Conservation (phyloP, 148 eudicot genomes). For the Rhododendron ovatum region DNA sequence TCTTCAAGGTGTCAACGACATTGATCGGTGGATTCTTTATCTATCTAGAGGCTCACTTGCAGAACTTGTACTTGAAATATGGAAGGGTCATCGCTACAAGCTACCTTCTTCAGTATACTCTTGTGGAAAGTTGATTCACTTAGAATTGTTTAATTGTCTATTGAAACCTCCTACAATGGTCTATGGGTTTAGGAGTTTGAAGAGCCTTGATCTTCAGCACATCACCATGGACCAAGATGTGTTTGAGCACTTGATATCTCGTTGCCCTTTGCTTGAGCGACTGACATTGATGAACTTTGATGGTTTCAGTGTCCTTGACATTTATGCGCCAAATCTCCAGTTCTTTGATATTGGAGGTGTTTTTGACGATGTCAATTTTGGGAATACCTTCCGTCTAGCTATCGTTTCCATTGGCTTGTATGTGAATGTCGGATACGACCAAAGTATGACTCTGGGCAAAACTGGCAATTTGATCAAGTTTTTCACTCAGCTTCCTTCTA, state of each 20-base stretch:
- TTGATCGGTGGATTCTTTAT: conserved; percentile 77
- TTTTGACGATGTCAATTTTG: conserved; percentile 59
- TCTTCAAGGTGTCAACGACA: conserved; percentile 72
- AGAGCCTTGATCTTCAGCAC: conserved; percentile 88
- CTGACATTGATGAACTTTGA: conserved; percentile 87
- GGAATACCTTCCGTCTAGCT: conserved; percentile 44
- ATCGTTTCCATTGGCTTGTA: conserved; percentile 72
- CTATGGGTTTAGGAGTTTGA: conserved; percentile 57
- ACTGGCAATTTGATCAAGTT: conserved; percentile 62
- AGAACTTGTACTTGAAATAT: conserved; percentile 75
- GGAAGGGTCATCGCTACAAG: conserved; percentile 87
- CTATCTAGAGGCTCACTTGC: conserved; percentile 57
- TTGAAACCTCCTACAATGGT: conserved; percentile 45
- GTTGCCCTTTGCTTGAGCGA: conserved; percentile 67
- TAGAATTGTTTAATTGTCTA: conserved; percentile 77
- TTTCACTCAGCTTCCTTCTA: conserved; percentile 56
- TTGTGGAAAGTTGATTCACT: conserved; percentile 51
- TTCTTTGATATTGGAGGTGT: conserved; percentile 82
- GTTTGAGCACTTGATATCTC: conserved; percentile 56
- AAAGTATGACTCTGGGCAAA: conserved; percentile 32
- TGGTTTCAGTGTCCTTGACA: conserved; percentile 57
- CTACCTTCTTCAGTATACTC: conserved; percentile 65
- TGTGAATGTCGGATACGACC: conserved; percentile 34
- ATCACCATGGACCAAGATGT: conserved; percentile 69
- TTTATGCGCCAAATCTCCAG: conserved; percentile 74